Evolutionary conservation across 176 grass and related monocot species (phyloP).

Genomic region (Carex myosuroides): DNA sequence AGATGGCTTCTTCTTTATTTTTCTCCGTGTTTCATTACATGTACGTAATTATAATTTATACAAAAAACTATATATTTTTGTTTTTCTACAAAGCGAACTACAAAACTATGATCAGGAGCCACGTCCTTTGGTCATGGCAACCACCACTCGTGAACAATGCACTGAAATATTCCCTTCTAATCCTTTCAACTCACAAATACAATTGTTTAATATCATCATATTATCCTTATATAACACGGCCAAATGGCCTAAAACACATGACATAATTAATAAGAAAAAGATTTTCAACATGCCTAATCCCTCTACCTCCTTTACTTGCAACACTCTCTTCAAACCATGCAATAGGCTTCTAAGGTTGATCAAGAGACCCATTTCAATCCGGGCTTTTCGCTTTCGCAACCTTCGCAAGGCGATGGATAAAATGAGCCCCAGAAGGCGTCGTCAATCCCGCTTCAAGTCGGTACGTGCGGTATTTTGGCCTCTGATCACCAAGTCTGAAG

Average conservation of each 20-base stretch:
- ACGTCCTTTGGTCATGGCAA: conserved; percentile 3
- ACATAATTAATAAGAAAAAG: background rate
- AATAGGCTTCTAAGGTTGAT: conserved; percentile 36
- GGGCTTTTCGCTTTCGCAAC: conserved; percentile 50
- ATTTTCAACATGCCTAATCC: conserved; percentile 13
- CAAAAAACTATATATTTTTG: background rate
- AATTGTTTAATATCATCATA: background rate
- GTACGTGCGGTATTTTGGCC: conserved; percentile 51
- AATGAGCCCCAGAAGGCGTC: conserved; percentile 30
- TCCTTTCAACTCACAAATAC: conserved; percentile 1
- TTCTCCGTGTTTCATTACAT: background rate
- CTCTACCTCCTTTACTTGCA: conserved; percentile 31
- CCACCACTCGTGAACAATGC: background rate
- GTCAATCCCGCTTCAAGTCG: conserved; percentile 12
- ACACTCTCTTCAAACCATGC: conserved; percentile 34
- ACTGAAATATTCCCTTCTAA: background rate
- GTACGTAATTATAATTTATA: background rate
- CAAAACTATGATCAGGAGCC: conserved; percentile 6
- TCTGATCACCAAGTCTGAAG: conserved; percentile 20
- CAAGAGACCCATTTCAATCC: conserved; percentile 38
- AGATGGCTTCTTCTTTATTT: background rate
- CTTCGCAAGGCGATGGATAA: conserved; percentile 36
- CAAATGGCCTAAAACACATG: background rate
- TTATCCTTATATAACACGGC: background rate
- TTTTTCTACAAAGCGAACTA: background rate